Percentiles rank a stretch among this genome's conserved stretches.
Conservation (phyloP, 2,329 filamentous ascomycete genomes). For the Clonostachys sp. region DNA sequence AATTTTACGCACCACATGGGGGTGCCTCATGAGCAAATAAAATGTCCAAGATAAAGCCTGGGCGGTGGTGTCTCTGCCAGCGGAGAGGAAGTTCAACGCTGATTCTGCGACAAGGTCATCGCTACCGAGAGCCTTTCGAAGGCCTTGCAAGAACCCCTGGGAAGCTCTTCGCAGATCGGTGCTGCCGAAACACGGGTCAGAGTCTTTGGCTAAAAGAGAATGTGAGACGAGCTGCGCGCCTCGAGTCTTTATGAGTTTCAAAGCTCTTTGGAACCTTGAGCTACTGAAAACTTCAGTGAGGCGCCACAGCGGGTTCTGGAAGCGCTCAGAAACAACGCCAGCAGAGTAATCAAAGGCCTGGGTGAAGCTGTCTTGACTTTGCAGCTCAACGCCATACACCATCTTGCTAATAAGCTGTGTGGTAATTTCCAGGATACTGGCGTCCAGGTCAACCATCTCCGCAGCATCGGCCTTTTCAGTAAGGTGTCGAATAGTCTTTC, state of each 20-base stretch:
- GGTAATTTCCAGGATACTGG: slow-evolving; percentile 59
- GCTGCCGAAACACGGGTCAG: background rate
- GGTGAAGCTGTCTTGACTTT: slow-evolving; percentile 55
- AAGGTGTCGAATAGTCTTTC: slow-evolving; percentile 32
- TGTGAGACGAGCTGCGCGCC: slow-evolving; percentile 52
- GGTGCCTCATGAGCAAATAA: slow-evolving; percentile 53
- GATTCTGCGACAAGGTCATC: slow-evolving; percentile 56
- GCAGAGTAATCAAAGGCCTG: slow-evolving; percentile 59
- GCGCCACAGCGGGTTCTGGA: slow-evolving; percentile 62
- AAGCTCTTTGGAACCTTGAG: slow-evolving; percentile 39
- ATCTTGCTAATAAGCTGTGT: slow-evolving; percentile 63
- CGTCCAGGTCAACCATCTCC: slow-evolving; percentile 47
- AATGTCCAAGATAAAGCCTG: slow-evolving; percentile 62
- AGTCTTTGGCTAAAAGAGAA: slow-evolving; percentile 36
- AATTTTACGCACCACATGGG: slow-evolving; percentile 26
- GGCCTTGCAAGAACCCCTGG: slow-evolving; percentile 50
- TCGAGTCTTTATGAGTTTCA: slow-evolving; percentile 47
- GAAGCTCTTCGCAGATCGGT: background rate
- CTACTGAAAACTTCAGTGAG: slow-evolving; percentile 52
- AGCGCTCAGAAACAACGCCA: slow-evolving; percentile 53
- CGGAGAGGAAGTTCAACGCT: slow-evolving; percentile 62
- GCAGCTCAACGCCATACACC: slow-evolving; percentile 67
- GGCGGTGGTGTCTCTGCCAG: slow-evolving; percentile 60
- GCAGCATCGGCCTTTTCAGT: slow-evolving; percentile 7
- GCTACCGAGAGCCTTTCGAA: slow-evolving; percentile 52